Conservation (phyloP, 169 alveolate genomes). For the Cystoisospora suis region DNA sequence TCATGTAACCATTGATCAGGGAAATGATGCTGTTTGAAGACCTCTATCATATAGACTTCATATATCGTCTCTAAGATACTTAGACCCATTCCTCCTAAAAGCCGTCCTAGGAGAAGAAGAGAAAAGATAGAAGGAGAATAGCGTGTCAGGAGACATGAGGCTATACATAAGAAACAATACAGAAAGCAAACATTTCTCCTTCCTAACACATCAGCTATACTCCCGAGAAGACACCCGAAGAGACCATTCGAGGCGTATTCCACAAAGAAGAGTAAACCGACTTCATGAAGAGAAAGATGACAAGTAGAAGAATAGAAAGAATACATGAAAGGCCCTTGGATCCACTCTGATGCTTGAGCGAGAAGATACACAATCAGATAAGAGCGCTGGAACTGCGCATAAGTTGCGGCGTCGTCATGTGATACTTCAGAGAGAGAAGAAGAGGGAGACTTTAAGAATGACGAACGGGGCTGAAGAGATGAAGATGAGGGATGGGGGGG, state of each 20-base stretch:
- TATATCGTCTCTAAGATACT: conserved; percentile 33
- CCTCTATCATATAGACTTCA: conserved; percentile 15
- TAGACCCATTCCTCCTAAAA: conserved; percentile 41
- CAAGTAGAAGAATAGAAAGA: neutral
- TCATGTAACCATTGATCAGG: neutral
- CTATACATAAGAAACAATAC: neutral
- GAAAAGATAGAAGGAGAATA: neutral
- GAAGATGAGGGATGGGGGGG: neutral
- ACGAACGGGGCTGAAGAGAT: neutral
- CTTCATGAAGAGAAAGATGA: neutral
- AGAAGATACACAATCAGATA: conserved; percentile 13
- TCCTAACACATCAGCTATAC: neutral
- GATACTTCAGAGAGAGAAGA: neutral
- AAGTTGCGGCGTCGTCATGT: neutral
- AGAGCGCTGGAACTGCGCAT: neutral
- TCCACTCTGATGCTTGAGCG: conserved; percentile 21
- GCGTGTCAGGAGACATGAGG: conserved; percentile 22
- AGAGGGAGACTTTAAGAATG: neutral
- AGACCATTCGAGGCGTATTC: neutral
- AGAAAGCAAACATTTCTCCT: neutral
- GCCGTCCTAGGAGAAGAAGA: conserved; percentile 5
- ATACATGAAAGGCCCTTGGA: conserved; percentile 30
- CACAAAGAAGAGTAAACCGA: neutral
- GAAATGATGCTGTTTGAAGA: neutral
- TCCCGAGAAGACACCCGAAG: conserved; percentile 22